A percentile compares a stretch with the other conserved stretches of the same genome.
phyloP scores from a whole-genome alignment of 495 filamentous ascomycete genomes.

The Hypomontagnella monticulosa region DNA sequence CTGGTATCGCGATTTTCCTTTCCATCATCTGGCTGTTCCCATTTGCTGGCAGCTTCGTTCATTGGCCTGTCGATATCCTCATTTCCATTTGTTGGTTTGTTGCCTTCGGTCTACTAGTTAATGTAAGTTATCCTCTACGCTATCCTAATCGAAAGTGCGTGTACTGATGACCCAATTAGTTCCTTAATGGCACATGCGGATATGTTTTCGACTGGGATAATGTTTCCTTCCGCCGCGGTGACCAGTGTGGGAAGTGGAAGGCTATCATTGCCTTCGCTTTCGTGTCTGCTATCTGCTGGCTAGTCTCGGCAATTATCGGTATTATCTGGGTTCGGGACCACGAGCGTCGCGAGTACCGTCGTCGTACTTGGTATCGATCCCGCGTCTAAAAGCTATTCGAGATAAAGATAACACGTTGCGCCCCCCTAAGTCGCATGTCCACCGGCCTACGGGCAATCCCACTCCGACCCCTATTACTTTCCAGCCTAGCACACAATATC shows the following conservation, averaged over 20 bases:
- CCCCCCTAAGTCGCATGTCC: not conserved
- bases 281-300: slow-evolving; percentile 73
- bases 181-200: slow-evolving; percentile 62
- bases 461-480: too few relatives aligned
- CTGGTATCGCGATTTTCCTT: slow-evolving; percentile 57
- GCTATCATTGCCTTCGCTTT: slow-evolving; percentile 73
- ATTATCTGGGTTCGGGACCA: slow-evolving; percentile 56
- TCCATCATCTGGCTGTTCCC: slow-evolving; percentile 60
- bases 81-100: slow-evolving; percentile 71
- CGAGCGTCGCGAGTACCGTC: slow-evolving; percentile 39
- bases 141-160: not conserved
- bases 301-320: slow-evolving; percentile 65
- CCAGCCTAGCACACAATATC: too few relatives aligned
- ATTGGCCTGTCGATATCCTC: slow-evolving; percentile 65
- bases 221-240: slow-evolving; percentile 79
- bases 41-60: slow-evolving; percentile 55
- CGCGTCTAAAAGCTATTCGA: slow-evolving; percentile 48
- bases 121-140: slow-evolving; percentile 48
- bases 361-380: slow-evolving; percentile 54
- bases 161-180: slow-evolving; percentile 30
- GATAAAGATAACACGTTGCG: not conserved
- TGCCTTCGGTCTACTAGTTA: slow-evolving; percentile 69
- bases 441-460: not conserved
- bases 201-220: slow-evolving; percentile 90
- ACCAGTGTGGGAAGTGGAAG: slow-evolving; percentile 69